Conservation (phyloP, 2,329 filamentous ascomycete species). For the Talaromyces rugulosus region DNA sequence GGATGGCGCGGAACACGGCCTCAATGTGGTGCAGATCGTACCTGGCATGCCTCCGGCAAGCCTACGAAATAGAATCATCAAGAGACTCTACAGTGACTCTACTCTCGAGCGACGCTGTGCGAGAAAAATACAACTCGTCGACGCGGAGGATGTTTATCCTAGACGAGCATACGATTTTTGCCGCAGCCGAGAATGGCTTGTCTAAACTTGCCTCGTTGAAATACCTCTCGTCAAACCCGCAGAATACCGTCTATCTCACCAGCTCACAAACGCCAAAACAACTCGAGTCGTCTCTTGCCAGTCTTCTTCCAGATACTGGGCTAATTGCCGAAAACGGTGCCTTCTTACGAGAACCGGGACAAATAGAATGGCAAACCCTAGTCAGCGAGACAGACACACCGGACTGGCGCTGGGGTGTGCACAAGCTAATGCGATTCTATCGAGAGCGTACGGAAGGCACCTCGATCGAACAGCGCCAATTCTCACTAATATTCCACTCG, state of each 20-base stretch:
- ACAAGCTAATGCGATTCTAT: slow-evolving; percentile 80
- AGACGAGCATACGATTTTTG: slow-evolving; percentile 81
- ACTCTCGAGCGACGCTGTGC: slow-evolving; percentile 62
- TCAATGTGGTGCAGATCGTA: slow-evolving; percentile 76
- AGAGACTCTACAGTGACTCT: slow-evolving; percentile 78
- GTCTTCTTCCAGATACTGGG: slow-evolving; percentile 71
- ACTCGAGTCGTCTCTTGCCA: slow-evolving; percentile 71
- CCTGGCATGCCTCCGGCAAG: slow-evolving; percentile 62
- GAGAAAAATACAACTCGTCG: slow-evolving; percentile 61
- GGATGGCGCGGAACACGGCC: slow-evolving; percentile 74
- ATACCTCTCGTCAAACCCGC: slow-evolving; percentile 67
- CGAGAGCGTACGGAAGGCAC: slow-evolving; percentile 82
- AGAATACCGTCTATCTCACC: slow-evolving; percentile 87
- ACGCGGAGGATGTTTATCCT: slow-evolving; percentile 74
- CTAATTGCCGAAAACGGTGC: slow-evolving; percentile 92
- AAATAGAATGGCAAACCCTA: slow-evolving; percentile 68
- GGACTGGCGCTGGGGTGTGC: slow-evolving; percentile 77
- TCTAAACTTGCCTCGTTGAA: background rate
- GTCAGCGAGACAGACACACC: slow-evolving; percentile 65
- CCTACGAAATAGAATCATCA: slow-evolving; percentile 72
- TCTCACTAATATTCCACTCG: slow-evolving; percentile 84
- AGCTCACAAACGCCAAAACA: slow-evolving; percentile 79
- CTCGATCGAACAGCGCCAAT: slow-evolving; percentile 78
- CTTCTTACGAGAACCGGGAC: slow-evolving; percentile 68
- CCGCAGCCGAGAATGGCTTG: background rate